These are phyloP conservation scores for Globisporangium carolinianum DNA, from an alignment of 352 stramenopile genomes.

Conservation along the genomic window DNA sequence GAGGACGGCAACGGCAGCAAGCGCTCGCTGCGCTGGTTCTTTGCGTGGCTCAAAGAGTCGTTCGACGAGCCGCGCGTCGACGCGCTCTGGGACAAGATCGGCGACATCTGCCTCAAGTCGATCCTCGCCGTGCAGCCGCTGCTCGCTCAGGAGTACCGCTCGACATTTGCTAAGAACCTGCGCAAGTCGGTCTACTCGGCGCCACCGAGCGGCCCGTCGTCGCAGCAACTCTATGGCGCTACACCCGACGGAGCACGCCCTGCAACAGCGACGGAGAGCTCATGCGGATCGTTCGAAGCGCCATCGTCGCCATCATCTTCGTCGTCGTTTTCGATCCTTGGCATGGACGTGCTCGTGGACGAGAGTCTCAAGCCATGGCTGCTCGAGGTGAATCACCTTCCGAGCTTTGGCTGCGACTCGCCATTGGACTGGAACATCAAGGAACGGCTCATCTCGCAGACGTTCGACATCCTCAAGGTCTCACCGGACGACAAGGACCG, in stretches of 20 bases:
- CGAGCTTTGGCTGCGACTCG: slow-evolving; percentile 93
- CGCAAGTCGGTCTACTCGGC: slow-evolving; percentile 39
- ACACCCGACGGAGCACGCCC: slow-evolving; percentile 1
- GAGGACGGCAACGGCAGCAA: slow-evolving; percentile 78
- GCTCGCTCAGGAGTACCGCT: slow-evolving; percentile 89
- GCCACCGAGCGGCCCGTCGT: slow-evolving; percentile 10
- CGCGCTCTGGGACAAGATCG: slow-evolving; percentile 88
- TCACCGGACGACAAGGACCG: slow-evolving; percentile 65
- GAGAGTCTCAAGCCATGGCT: slow-evolving; percentile 92
- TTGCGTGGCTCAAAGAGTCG: slow-evolving; percentile 79
- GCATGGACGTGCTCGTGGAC: slow-evolving; percentile 96
- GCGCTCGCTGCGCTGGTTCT: slow-evolving; percentile 89
- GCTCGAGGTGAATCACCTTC: slow-evolving; percentile 97
- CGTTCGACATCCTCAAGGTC: slow-evolving; percentile 84
- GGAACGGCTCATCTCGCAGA: slow-evolving; percentile 89
- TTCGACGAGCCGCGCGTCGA: slow-evolving; percentile 59
- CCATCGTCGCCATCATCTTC: slow-evolving; percentile 15
- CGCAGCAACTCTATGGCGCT: slow-evolving; percentile 3
- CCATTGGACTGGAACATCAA: slow-evolving; percentile 95
- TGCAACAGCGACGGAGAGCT: slow-evolving; percentile 13
- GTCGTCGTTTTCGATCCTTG: slow-evolving; percentile 90
- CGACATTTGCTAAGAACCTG: slow-evolving; percentile 83
- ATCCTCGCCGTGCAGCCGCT: slow-evolving; percentile 91
- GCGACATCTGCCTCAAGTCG: slow-evolving; percentile 92
- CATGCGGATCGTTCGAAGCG: background rate